Base-by-base conservation (phyloP, 805 yeast genomes). In the Kuraishia piskuri region DNA sequence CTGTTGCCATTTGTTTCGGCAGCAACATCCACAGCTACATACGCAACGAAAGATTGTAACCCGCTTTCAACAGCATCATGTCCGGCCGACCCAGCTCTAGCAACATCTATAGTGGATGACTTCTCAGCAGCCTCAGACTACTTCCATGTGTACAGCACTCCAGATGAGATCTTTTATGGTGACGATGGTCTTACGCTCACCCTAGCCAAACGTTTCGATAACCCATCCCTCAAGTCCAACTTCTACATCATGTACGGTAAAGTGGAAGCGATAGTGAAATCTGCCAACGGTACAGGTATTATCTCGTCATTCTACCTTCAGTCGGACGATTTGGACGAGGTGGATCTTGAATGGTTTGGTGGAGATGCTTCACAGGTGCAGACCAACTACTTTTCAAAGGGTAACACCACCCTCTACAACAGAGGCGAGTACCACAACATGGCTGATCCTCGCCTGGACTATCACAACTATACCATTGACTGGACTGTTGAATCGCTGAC, bases 201-300 rank as follows among this genome's bases (percentile, higher is more conserved):
- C 1, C 66, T 91, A 46, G 72, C 77, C 2, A 72, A 83, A 58
- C 73, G 84, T 59, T 83, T 74, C 55, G 94, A 89, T 64, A 86
- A 88, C 63, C 97, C 97, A 2, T 78, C 90, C 5, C 69, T 90
- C 53, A 77, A 75, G 59, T 88, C 96, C 3, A 78, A 84, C 57
- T 89, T 86, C 66, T 89, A 89, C 70, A 80, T 91, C 60, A 88
- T 90, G 94, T 91, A 84, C 67, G 97, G 97, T 55, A 82, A 82
- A 58, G 80, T 90, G 26, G 95, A 88, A 66, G 90, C 82, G 5
- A 74, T 73, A 1, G 66, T 87, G 56, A 77, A 84, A 65, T 87
- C 91, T 19, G 91, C 95, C 3, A 71, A 78, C 17, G 97, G 96
- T 23, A 68, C 68, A 20, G 97, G 97, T 57, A 76, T 91, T 46